These are phyloP conservation scores for Chlamydomonas incerta DNA, from an alignment of 139 green algal species.

Conservation along the genomic window DNA sequence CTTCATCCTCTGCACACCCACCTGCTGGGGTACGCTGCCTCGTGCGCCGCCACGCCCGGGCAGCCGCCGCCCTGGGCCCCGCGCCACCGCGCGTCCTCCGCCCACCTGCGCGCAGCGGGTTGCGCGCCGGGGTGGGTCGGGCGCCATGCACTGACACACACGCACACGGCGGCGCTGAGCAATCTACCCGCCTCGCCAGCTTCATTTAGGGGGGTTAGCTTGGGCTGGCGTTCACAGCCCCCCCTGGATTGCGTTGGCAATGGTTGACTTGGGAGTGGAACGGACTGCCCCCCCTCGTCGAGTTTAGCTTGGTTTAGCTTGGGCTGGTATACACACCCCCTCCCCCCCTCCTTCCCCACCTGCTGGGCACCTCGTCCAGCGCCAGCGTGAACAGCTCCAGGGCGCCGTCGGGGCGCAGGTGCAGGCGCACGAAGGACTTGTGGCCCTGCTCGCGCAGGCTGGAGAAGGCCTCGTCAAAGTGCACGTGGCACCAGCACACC, in stretches of 20 bases:
- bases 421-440: constrained; percentile 86
- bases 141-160: too few relatives aligned
- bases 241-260: too few relatives aligned
- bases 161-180: too few relatives aligned
- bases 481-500: constrained; percentile 81
- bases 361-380: constrained; percentile 72
- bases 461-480: constrained; percentile 92
- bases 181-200: too few relatives aligned
- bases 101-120: too few relatives aligned
- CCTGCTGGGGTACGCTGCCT: constrained; percentile 56
- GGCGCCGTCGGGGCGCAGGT: constrained; percentile 74
- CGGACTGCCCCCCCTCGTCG: accelerated
- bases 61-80: constrained; percentile 62
- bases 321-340: too few relatives aligned
- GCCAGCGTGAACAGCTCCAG: constrained; percentile 76
- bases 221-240: too few relatives aligned
- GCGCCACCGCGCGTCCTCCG: constrained; percentile 82
- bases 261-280: background rate
- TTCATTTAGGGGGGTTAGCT: constrained; percentile 55
- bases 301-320: background rate
- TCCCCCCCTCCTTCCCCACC: constrained; percentile 43
- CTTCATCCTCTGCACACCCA: too few relatives aligned
- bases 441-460: constrained; percentile 76
- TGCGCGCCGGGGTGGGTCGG: too few relatives aligned
- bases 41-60: constrained; percentile 48